These are phyloP conservation scores for Chalaropsis ovoidea DNA, from an alignment of 2,329 filamentous ascomycete genomes.

Conservation along the genomic window DNA sequence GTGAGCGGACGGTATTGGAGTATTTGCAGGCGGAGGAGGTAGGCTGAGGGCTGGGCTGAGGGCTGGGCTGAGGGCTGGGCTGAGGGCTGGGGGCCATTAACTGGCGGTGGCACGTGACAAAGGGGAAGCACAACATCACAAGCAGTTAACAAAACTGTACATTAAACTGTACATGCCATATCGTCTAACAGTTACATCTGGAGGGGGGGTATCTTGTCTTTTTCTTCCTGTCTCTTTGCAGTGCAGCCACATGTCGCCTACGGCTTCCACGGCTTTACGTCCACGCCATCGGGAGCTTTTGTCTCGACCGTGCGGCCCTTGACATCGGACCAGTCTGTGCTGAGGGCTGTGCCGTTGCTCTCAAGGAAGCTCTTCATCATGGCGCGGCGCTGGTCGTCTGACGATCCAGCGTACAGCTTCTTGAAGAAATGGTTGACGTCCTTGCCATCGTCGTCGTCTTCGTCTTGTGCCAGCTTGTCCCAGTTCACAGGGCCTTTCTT, in stretches of 20 bases:
- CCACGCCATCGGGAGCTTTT: conserved; percentile 63
- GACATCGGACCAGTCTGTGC: conserved; percentile 85
- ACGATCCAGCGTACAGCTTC: conserved; percentile 66
- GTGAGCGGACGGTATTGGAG: conserved; percentile 20
- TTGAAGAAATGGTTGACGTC: conserved; percentile 81
- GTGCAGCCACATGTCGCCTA: not conserved
- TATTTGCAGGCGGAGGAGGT: conserved; percentile 15
- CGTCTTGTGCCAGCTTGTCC: conserved; percentile 59
- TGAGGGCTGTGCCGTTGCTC: conserved; percentile 85
- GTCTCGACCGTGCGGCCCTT: conserved; percentile 60
- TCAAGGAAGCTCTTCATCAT: conserved; percentile 98
- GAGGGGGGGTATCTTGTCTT: not conserved
- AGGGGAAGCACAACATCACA: not conserved
- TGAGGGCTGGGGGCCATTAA: too few relatives aligned
- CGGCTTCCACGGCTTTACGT: conserved; percentile 59
- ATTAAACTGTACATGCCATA: not conserved
- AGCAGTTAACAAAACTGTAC: not conserved
- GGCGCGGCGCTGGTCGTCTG: conserved; percentile 71
- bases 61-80: not conserved
- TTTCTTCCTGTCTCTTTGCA: not conserved
- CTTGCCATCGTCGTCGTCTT: conserved; percentile 43
- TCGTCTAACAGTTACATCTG: not conserved
- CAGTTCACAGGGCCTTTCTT: conserved; percentile 77
- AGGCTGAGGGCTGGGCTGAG: not conserved
- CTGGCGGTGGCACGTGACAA: too few relatives aligned